Evolutionary conservation across 805 yeast species (phyloP).

Genomic region (Candida michaelii): DNA sequence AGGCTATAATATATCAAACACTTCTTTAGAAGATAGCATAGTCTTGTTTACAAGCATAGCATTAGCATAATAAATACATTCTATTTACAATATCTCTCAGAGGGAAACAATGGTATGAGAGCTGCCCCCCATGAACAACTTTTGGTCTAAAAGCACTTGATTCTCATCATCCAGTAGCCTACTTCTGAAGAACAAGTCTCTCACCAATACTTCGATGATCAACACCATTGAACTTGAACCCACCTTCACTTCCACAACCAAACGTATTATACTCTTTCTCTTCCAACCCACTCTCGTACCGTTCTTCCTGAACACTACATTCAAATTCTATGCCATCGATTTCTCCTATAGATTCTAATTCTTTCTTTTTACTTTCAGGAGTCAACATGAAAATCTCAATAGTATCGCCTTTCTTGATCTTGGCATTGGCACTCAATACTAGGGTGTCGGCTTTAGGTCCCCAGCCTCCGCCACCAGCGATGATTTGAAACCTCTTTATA

Average conservation of each 20-base stretch:
- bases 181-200: slow-evolving; percentile 3
- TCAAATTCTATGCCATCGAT: slow-evolving; percentile 22
- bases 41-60: slow-evolving; percentile 1
- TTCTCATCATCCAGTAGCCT: too few relatives aligned
- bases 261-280: slow-evolving; percentile 18
- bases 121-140: too few relatives aligned
- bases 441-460: slow-evolving; percentile 65
- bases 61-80: neutral
- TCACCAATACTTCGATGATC: slow-evolving; percentile 33
- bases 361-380: slow-evolving; percentile 27
- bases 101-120: too few relatives aligned
- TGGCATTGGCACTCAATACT: slow-evolving; percentile 62
- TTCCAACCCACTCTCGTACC: slow-evolving; percentile 9
- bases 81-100: too few relatives aligned
- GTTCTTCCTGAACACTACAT: slow-evolving; percentile 32
- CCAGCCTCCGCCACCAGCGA: slow-evolving; percentile 81
- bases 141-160: too few relatives aligned
- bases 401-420: slow-evolving; percentile 42
- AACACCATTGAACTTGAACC: slow-evolving; percentile 26
- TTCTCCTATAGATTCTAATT: neutral
- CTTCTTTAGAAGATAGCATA: too few relatives aligned
- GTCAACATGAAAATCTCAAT: slow-evolving; percentile 48
- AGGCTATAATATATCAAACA: too few relatives aligned
- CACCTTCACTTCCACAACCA: slow-evolving; percentile 36
- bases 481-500: slow-evolving; percentile 44